Conservation (phyloP, 1,284 basidiomycete genomes). For the Sporisorium graminicola region DNA sequence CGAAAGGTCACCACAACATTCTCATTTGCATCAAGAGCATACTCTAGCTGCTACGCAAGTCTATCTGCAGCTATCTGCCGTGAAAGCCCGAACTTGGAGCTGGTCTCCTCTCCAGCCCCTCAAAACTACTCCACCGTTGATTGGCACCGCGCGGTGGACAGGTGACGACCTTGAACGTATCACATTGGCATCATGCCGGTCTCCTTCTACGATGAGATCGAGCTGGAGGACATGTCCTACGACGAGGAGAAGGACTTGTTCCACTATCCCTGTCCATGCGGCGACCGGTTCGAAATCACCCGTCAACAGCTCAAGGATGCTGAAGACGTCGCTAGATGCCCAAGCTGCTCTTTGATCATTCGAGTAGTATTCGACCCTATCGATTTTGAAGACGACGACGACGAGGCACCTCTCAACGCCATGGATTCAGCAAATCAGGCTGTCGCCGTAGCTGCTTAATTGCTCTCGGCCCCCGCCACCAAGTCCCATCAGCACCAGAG, state of each 20-base stretch:
- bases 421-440: constrained; percentile 21
- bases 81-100: constrained; percentile 11
- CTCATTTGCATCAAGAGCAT: not conserved
- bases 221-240: constrained; percentile 69
- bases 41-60: not conserved
- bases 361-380: constrained; percentile 96
- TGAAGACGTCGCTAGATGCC: constrained; percentile 97
- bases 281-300: constrained; percentile 97
- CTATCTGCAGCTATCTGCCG: too few species aligned
- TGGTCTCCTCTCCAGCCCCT: constrained; percentile 14
- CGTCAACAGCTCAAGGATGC: constrained; percentile 83
- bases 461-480: not conserved
- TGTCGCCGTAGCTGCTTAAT: constrained; percentile 33
- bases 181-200: constrained; percentile 26
- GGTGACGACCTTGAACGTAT: constrained; percentile 37
- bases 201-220: constrained; percentile 68
- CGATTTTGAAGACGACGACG: constrained; percentile 51
- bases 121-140: not conserved
- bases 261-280: constrained; percentile 99
- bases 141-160: constrained; percentile 20
- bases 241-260: constrained; percentile 67
- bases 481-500: not conserved
- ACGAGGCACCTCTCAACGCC: constrained; percentile 24
- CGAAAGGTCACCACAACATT: constrained; percentile 22
- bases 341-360: constrained; percentile 93